Evolutionary conservation across 352 stramenopile species (phyloP).

Genomic region (Poterioochromonas sp.): DNA sequence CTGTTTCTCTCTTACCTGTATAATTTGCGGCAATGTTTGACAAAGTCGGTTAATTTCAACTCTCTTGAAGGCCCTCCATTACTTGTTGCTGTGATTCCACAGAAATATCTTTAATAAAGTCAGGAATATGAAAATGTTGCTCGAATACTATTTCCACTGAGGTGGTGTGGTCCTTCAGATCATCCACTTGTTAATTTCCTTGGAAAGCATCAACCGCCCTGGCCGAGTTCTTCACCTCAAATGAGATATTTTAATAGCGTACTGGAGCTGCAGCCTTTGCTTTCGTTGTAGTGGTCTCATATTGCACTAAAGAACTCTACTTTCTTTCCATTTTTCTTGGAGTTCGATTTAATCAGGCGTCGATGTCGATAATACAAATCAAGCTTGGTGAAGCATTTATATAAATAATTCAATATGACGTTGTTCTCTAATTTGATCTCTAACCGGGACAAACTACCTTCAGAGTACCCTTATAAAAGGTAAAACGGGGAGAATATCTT

Average conservation of each 20-base stretch:
- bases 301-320: neutral
- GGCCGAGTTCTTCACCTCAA: neutral
- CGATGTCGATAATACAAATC: neutral
- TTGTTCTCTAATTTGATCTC: constrained; percentile 14
- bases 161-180: too few species aligned
- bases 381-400: neutral
- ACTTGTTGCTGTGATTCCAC: neutral
- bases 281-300: too few species aligned
- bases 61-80: constrained; percentile 15
- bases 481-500: neutral
- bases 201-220: neutral
- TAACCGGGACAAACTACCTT: neutral
- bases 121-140: constrained; percentile 16
- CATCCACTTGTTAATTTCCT: too few species aligned
- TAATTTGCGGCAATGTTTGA: neutral
- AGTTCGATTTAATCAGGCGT: neutral
- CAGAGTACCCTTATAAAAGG: neutral
- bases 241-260: constrained; percentile 23
- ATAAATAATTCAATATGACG: constrained; percentile 2
- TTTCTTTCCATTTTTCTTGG: constrained; percentile 26
- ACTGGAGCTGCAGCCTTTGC: too few species aligned
- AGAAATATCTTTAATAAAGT: neutral
- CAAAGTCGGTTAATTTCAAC: constrained; percentile 23
- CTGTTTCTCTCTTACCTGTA: too few species aligned
- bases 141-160: constrained; percentile 15